Base-by-base conservation (phyloP, 2,329 filamentous ascomycete species). In the Alternaria brassicae region DNA sequence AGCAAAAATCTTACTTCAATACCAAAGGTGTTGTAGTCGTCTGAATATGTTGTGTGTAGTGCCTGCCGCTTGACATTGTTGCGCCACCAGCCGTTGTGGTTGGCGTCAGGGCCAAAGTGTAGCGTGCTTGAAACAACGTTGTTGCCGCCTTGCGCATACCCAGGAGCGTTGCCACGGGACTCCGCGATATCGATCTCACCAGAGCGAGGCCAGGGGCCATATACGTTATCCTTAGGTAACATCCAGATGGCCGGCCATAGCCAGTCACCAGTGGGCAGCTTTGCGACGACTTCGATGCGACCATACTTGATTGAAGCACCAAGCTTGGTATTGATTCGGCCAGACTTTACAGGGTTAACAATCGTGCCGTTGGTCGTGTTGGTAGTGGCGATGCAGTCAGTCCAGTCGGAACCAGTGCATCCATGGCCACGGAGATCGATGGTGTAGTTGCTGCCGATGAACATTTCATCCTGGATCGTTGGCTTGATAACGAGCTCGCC, bases 181-280 rank as follows among this genome's bases (percentile, higher is more conserved):
- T 95, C 91, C 71, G 88, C 81, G 54, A 96, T 91, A 74, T 96
- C 92, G 51, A 96, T 95, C 78, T 95, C 91, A 44, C 92, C 92
- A 8, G 90, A 93, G 7, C 82, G 79, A 1, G 92, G 92, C 92
- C 92, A 96, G 1, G 83, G 70, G 1, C 92, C 92, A 74, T 95
- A 96, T 0, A 81, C 88, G 53, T 88, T 83, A 41, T 89, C 82
- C 45, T 86, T 87, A 1, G 92, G 92, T 81, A 95, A 82, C 90
- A 96, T 91, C 90, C 91, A 93, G 71, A 96, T 94, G n/a, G 91
- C 91, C 2, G 92, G 92, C 92, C 92, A 95, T 10, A 96, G 84
- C 92, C 92, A 95, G 79, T 95, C 91, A 53, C 92, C 92, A 47
- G 82, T 77, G 4, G 92, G 91, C 27, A 95, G 80, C 78, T 89